These are phyloP conservation scores for Phytophthora ramorum DNA, from an alignment of 352 stramenopile species.

Conservation along the genomic window DNA sequence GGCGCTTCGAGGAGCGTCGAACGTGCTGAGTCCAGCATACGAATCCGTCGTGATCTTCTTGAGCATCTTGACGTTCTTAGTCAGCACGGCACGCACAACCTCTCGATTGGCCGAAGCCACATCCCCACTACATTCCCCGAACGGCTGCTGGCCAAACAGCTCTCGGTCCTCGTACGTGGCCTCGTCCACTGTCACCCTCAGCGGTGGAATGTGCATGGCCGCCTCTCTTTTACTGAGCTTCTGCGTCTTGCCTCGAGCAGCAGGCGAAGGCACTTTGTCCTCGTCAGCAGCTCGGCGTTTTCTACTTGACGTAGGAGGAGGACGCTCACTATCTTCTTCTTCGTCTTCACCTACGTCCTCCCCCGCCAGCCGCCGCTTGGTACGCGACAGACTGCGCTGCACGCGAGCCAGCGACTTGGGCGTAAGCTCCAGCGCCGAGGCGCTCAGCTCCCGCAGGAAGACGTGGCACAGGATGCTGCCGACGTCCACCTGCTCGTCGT, in stretches of 20 bases:
- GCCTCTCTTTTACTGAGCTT: constrained; percentile 50
- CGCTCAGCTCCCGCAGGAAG: constrained; percentile 53
- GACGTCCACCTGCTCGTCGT: constrained; percentile 69
- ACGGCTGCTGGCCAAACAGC: constrained; percentile 53
- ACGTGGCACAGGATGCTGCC: constrained; percentile 80
- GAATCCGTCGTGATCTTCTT: constrained; percentile 60
- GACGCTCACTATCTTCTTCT: constrained; percentile 66
- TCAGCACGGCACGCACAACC: constrained; percentile 74
- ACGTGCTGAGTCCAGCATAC: constrained; percentile 61
- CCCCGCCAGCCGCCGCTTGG: constrained; percentile 32
- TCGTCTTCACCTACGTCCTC: constrained; percentile 25
- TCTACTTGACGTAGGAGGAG: constrained; percentile 41
- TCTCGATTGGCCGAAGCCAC: constrained; percentile 62
- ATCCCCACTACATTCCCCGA: constrained; percentile 52
- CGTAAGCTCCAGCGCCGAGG: constrained; percentile 59
- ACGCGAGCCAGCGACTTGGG: constrained; percentile 66
- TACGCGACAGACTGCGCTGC: constrained; percentile 50
- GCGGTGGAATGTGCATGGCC: constrained; percentile 55
- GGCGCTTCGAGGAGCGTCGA: constrained; percentile 49
- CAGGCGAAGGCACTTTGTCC: not conserved
- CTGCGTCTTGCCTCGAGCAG: constrained; percentile 18
- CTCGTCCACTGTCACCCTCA: constrained; percentile 52
- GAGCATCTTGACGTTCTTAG: constrained; percentile 73
- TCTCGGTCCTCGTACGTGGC: constrained; percentile 68
- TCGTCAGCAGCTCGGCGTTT: constrained; percentile 21